Evolutionary conservation across 306 rosid species (phyloP).

Genomic region (Psophocarpus tetragonolobus): DNA sequence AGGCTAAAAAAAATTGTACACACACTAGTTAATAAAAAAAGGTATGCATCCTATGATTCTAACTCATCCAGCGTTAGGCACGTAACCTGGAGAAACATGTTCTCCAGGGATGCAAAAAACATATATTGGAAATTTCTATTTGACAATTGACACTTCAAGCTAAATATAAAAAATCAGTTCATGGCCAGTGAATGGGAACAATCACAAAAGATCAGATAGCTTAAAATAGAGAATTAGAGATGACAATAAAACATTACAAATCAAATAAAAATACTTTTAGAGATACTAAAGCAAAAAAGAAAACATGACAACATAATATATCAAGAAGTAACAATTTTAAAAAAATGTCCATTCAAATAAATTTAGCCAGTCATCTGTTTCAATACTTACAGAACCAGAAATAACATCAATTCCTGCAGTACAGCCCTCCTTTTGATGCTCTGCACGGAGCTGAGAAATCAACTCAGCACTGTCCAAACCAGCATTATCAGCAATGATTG

Average conservation of each 20-base stretch:
- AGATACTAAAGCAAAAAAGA: neutral
- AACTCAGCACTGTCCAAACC: constrained; percentile 98
- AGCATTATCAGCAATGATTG: constrained; percentile 95
- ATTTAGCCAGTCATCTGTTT: neutral
- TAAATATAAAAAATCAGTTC: too few species aligned
- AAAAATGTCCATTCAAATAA: neutral
- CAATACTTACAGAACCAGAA: constrained; percentile 80
- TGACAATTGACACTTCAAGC: too few species aligned
- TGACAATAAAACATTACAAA: neutral
- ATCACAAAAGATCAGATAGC: neutral
- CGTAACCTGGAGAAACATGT: neutral
- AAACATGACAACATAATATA: neutral
- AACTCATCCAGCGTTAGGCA: neutral
- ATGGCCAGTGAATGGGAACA: neutral
- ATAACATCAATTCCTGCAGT: constrained; percentile 91
- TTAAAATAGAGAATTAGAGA: too few species aligned
- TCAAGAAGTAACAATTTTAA: neutral
- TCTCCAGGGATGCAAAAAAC: neutral
- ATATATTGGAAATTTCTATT: too few species aligned
- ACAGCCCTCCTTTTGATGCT: constrained; percentile 86
- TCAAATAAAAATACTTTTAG: neutral
- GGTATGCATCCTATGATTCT: neutral
- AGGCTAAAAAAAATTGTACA: too few species aligned
- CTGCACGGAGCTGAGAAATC: constrained; percentile 93
- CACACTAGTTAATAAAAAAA: neutral